Base-by-base conservation (phyloP, 2,329 filamentous ascomycete species). In the Lasiodiplodia hormozganensis region DNA sequence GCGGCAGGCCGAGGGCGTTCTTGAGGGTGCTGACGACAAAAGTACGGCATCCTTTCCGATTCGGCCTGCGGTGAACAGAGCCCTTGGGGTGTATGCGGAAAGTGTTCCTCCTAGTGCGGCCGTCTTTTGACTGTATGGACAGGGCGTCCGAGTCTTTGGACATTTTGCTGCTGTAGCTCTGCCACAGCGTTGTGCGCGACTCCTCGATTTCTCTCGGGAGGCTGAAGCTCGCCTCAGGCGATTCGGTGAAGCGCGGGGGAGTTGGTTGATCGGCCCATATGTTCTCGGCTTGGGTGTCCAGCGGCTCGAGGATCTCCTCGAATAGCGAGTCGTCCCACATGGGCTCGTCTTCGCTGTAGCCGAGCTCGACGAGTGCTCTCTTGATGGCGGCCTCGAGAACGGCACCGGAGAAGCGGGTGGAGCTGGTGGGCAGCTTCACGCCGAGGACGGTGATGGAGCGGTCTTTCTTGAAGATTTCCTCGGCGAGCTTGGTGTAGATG, bases 241-340 rank as follows among this genome's bases (percentile, higher is more conserved):
- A 76, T 43, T 79, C 75, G 14, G 75, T 76, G 16, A 71, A 53
- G 14, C 72, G 67, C 2, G 71, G 71, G 1, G 71, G 71, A 1
- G 74, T 73, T 16, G 68, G 47, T 2, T 71, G 69, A 54, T 79
- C 74, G 6, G 74, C 70, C 79, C 79, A 81, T 11, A 81, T 80
- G 54, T 74, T 81, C 60, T 78, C 72, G 4, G 65, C 67, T 18
- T 73, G 73, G 10, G 75, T 65, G 21, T 75, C 72, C 8, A 60
- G 75, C 25, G 74, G 73, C 8, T 68, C 67, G 21, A 51, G 16
- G 12, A 77, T 65, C 62, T 80, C 78, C 70, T 81, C 77, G 43
- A 81, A 80, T 1, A 80, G 70, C 1, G 75, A 76, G 56, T 79
- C 78, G 36, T 81, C 79, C 79, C 79, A 81, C 78, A 81, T 79